These are phyloP conservation scores for Xylaria sp. DNA, from an alignment of 2,329 filamentous ascomycete species.

Conservation along the genomic window DNA sequence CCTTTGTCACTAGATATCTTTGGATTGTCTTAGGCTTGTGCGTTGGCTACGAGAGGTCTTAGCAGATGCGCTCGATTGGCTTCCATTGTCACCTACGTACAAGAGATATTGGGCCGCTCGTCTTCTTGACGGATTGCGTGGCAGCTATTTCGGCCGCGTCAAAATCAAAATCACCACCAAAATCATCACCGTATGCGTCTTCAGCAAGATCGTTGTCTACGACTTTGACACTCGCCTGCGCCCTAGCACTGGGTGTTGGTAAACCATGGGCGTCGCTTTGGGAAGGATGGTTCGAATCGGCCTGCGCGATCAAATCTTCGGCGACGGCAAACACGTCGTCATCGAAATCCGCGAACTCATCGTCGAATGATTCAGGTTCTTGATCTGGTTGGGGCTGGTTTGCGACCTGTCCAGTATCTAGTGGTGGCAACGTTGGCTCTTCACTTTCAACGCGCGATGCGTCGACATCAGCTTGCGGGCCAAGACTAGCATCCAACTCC, in stretches of 20 bases:
- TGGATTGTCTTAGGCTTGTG: constrained; percentile 76
- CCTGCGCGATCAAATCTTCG: constrained; percentile 44
- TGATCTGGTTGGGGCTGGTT: constrained; percentile 16
- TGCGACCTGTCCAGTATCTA: constrained; percentile 22
- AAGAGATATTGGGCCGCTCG: constrained; percentile 42
- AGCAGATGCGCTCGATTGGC: constrained; percentile 51
- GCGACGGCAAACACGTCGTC: constrained; percentile 60
- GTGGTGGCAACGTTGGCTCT: constrained; percentile 10
- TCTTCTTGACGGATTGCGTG: constrained; percentile 61
- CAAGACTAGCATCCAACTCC: constrained; percentile 51
- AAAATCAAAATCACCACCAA: constrained; percentile 73
- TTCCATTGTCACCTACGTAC: constrained; percentile 53
- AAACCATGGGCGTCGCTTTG: constrained; percentile 22
- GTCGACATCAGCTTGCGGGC: constrained; percentile 1
- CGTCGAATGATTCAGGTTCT: constrained; percentile 38
- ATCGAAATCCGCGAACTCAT: constrained; percentile 70
- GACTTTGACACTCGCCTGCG: constrained; percentile 14
- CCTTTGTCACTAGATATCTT: constrained; percentile 79
- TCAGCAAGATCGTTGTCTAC: constrained; percentile 43
- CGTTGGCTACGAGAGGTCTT: constrained; percentile 67
- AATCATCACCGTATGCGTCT: constrained; percentile 69
- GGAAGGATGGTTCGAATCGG: constrained; percentile 35
- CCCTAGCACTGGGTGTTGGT: constrained; percentile 11
- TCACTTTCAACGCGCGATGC: constrained; percentile 20
- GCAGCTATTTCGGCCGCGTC: constrained; percentile 75